These are phyloP conservation scores for Lachnellula hyalina DNA, from an alignment of 2,329 filamentous ascomycete genomes.

Conservation along the genomic window DNA sequence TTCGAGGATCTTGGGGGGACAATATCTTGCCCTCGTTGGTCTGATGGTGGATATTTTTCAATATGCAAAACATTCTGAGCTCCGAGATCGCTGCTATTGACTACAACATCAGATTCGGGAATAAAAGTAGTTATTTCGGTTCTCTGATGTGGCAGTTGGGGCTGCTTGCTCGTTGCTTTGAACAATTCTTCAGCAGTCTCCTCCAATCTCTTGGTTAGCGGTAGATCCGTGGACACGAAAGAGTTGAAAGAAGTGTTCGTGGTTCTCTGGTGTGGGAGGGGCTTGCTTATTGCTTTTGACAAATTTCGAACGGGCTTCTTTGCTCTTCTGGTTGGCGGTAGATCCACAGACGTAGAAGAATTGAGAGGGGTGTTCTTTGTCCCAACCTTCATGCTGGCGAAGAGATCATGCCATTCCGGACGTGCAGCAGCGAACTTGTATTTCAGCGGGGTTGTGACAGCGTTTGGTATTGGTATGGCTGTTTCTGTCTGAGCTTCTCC, in stretches of 20 bases:
- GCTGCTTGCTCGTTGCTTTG: background rate
- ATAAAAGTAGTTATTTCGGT: background rate
- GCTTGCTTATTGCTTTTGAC: background rate
- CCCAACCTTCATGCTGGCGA: background rate
- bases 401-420: background rate
- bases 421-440: background rate
- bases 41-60: no score
- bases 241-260: background rate
- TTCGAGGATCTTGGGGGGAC: no score
- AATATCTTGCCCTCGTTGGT: no score
- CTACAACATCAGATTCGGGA: no score
- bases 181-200: background rate
- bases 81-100: no score
- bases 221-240: no score
- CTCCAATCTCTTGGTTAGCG: no score
- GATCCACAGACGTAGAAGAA: background rate
- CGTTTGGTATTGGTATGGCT: background rate
- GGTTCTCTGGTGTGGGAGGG: background rate
- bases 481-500: background rate
- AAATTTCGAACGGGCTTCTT: no score
- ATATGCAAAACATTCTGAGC: no score
- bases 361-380: background rate
- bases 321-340: no score
- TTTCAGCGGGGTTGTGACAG: background rate
- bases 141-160: background rate